These are phyloP conservation scores for Stephania japonica DNA, from an alignment of 164 flowering plant species.

Conservation along the genomic window DNA sequence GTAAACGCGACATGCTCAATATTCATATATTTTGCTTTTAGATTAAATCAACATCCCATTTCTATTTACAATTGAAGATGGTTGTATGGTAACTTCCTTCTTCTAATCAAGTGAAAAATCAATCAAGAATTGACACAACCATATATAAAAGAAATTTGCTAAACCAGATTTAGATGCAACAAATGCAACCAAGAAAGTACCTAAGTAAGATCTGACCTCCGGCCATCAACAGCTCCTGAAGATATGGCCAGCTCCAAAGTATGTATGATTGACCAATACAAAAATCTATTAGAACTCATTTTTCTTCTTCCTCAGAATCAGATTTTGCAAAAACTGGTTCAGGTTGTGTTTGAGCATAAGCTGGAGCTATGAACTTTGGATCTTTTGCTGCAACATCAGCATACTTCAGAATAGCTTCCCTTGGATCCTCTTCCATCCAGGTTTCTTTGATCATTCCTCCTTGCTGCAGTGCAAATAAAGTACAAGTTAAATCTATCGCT, in stretches of 20 bases:
- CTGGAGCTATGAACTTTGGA: conserved; percentile 96
- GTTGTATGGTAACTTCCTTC: neutral
- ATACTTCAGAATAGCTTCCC: conserved; percentile 93
- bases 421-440: conserved; percentile 99
- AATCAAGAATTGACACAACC: neutral
- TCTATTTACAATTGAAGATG: neutral
- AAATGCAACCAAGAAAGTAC: neutral
- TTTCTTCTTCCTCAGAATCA: conserved; percentile 87
- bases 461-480: conserved; percentile 52
- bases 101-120: neutral
- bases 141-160: neutral
- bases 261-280: neutral
- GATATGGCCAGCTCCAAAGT: neutral
- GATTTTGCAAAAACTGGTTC: conserved; percentile 84
- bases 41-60: neutral
- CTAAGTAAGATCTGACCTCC: neutral
- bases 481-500: conserved; percentile 2
- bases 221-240: neutral
- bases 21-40: no score
- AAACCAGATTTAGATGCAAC: neutral
- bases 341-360: conserved; percentile 90
- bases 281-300: conserved; percentile 14
- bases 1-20: no score
- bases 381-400: conserved; percentile 94
- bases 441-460: conserved; percentile 98